Conservation (phyloP, 306 rosid species). For the Inga leiocalycina region DNA sequence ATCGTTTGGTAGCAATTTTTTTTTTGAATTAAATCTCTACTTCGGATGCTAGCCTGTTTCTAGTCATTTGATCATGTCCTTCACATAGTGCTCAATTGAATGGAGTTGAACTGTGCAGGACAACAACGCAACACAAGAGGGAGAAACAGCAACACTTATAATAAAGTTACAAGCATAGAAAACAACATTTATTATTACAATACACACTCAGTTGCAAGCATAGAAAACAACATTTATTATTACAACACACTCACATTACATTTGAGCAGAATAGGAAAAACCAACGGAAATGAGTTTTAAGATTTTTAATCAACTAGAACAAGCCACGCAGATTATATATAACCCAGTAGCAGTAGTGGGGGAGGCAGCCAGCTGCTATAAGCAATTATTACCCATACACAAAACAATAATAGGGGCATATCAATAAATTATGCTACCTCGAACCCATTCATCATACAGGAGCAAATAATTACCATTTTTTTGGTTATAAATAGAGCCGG, state of each 20-base stretch:
- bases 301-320: background rate
- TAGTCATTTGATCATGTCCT: no score
- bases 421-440: no score
- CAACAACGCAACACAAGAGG: no score
- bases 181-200: background rate
- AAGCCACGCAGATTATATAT: background rate
- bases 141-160: no score
- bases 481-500: background rate
- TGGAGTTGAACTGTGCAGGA: no score
- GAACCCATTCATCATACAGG: no score
- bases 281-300: background rate
- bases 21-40: no score
- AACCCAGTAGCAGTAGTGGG: background rate
- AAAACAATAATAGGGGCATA: background rate
- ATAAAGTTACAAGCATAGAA: background rate
- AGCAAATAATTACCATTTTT: no score
- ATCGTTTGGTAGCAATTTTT: no score
- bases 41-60: no score
- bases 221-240: no score
- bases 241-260: background rate
- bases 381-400: background rate
- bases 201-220: background rate
- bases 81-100: no score
- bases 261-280: background rate
- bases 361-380: background rate